Evolutionary conservation across 805 yeast species (phyloP).

Genomic region (Candida cerambycidarum): DNA sequence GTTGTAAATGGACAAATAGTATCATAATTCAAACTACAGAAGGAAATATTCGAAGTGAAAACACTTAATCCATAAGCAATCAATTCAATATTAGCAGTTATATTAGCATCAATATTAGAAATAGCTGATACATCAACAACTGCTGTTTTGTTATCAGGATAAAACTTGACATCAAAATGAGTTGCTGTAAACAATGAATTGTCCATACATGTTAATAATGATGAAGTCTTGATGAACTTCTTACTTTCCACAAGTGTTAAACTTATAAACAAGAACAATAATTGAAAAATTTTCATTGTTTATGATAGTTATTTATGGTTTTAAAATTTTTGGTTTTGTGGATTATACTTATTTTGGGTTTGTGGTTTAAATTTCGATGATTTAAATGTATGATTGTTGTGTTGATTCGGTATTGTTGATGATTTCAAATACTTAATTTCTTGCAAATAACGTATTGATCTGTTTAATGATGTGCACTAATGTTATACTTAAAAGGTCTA

Average conservation of each 20-base stretch:
- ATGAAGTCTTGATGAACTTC: conserved; percentile 49
- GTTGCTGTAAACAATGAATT: conserved; percentile 85
- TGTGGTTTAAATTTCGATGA: no score
- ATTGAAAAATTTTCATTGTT: conserved; percentile 1
- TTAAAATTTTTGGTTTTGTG: no score
- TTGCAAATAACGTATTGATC: no score
- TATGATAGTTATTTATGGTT: not conserved
- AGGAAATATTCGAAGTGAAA: conserved; percentile 51
- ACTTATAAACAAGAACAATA: not conserved
- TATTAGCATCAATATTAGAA: conserved; percentile 72
- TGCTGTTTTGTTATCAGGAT: conserved; percentile 63
- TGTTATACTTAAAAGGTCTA: not conserved
- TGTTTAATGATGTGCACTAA: not conserved
- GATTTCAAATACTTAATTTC: no score
- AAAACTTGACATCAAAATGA: conserved; percentile 71
- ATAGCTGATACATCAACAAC: conserved; percentile 71
- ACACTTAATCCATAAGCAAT: conserved; percentile 80
- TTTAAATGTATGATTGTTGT: not conserved
- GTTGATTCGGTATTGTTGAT: not conserved
- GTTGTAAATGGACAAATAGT: conserved; percentile 79
- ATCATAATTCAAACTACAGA: conserved; percentile 57
- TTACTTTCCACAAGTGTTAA: conserved; percentile 15
- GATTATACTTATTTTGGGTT: no score
- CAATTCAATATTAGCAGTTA: conserved; percentile 63
- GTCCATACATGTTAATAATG: conserved; percentile 89